Base-by-base conservation (phyloP, 1,284 basidiomycete genomes). In the Ustilago nuda region DNA sequence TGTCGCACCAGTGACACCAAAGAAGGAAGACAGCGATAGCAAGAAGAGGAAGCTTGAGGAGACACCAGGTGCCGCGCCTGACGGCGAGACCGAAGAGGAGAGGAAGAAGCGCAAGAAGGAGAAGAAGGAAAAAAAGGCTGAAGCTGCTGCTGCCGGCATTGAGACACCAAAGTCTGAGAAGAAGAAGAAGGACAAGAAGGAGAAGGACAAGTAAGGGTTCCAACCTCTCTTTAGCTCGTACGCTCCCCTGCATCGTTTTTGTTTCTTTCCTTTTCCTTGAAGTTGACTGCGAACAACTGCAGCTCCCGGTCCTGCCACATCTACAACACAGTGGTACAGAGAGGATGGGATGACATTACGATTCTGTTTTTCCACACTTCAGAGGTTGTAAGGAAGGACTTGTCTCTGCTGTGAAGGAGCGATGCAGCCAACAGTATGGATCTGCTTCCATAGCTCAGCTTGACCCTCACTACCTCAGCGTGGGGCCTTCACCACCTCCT, bases 21-120 rank as follows among this genome's bases (percentile, higher is more conserved):
- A 67, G 65, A 71, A 71, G 56, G 76, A 77, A 52, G 66, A 71
- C 48, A 77, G 78, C 75, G 80, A 78, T 72, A 83, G 84, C 72
- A 61, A 88, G 65, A 89, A 88, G 78, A 87, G 89, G 33, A 87
- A 88, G 70, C 82, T 76, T 39, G 67, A 78, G 39, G 78, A 79
- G 68, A 81, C 76, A 45, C 77, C 78, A 35, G 72, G 72, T 23
- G 76, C 61, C 1, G 66, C 66, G 11, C 66, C 59, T 12, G 76
- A 79, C 36, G 75, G 66, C n/a, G 80, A 83, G 73, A 81, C 78
- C 43, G 83, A 85, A 55, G 82, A 84, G 76, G 78, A 83, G 76
- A 72, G 81, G 48, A 86, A 85, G 67, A 79, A 78, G 58, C 58
- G 82, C 35, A 86, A 86, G 78, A 83, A 84, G 72, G 85, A 86